Evolutionary conservation across 2,329 filamentous ascomycete genomes (phyloP), one percentile per base, ranked within the genome.

Genomic region (Didymella keratinophila): DNA sequence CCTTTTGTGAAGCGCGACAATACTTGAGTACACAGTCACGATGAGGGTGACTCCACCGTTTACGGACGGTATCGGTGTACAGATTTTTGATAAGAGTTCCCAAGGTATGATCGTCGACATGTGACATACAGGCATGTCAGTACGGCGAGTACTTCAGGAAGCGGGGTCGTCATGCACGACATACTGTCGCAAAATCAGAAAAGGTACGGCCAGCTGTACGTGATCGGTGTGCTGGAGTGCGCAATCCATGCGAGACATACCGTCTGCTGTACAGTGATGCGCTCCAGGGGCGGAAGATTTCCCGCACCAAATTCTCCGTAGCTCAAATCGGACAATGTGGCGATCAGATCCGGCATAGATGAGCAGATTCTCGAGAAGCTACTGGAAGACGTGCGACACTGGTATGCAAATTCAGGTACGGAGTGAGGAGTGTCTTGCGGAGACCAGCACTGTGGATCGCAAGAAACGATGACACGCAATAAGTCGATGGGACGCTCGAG

Each of bases 151-250:
- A 44, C 30, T n/a, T 44, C 23, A 37, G 39, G 25, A 53, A 58
- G 49, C 48, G 55, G 55, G 55, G 49, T 58, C 25, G 12, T 44
- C 16, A 58, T 57, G 44, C 49, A 52, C 36, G 27, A 43, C 43
- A 52, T 52, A 27, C 42, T 34, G 21, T 46, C 5, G 48, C 27
- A 16, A 48, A 23, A n/a, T n/a, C 10, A 21, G 18, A 30, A 20
- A 39, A 18, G 11, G 44, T 23, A 39, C 25, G 18, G 37, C 37
- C 21, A 25, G 8, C 20, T 47, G 43, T 39, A 32, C 9, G 18
- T 47, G 36, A 52, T 47, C 36, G 43, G 36, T 48, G 30, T 48
- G 23, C n/a, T 14, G 16, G 14, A 39, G 43, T 52, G 21, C 48
- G 43, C 30, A 34, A 28, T 32, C 36, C 43, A 48, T 52, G 48